Conservation (phyloP, 208 protist species). For the Trypanosoma cruzi region DNA sequence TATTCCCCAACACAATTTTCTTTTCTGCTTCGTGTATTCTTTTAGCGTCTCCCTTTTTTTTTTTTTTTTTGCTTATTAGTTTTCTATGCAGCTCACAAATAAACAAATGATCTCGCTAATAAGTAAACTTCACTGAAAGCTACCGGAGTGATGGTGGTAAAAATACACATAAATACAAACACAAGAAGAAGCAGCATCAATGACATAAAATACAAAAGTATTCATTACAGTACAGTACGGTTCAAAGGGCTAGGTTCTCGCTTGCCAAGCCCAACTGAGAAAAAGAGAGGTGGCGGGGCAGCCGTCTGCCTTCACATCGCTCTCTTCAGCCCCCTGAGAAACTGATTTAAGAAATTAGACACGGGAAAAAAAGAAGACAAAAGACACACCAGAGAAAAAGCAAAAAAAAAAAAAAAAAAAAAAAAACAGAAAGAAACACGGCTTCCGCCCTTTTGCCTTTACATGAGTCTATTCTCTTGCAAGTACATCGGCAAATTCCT, state of each 20-base stretch:
- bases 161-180: not conserved
- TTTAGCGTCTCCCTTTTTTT: not conserved
- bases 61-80: not conserved
- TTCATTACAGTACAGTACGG: not conserved
- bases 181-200: not conserved
- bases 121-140: not conserved
- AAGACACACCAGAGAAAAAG: no score
- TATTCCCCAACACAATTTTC: constrained; percentile 2
- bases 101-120: not conserved
- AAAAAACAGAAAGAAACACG: constrained; percentile 7
- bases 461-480: constrained; percentile 54
- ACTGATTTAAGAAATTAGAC: not conserved
- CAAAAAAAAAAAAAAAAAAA: constrained; percentile 31
- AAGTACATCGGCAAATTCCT: constrained; percentile 81
- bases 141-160: not conserved
- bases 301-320: not conserved
- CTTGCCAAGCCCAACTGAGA: not conserved
- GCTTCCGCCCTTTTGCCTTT: not conserved
- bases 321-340: not conserved
- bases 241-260: no score
- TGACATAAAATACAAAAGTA: not conserved
- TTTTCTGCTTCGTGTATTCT: not conserved
- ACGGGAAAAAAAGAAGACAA: no score
- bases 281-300: not conserved
- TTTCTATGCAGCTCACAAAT: constrained; percentile 1